Conservation (phyloP, 2,329 filamentous ascomycete species). For the Aspergillus alliaceus region DNA sequence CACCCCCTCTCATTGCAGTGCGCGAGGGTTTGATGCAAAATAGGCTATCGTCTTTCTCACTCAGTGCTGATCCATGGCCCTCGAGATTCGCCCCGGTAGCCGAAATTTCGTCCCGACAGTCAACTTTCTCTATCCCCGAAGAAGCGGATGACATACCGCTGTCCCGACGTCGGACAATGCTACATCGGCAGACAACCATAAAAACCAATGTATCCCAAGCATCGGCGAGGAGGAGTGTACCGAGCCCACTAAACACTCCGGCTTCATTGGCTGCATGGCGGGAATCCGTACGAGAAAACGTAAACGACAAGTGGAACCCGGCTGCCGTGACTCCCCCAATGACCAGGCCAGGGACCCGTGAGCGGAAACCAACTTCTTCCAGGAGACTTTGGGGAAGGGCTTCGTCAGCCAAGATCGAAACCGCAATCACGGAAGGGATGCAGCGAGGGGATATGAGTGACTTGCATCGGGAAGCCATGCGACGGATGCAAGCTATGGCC, state of each 20-base stretch:
- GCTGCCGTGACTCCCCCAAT: constrained; percentile 29
- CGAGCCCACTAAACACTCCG: constrained; percentile 36
- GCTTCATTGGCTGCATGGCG: constrained; percentile 67
- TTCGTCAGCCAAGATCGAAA: constrained; percentile 60
- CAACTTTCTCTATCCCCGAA: constrained; percentile 24
- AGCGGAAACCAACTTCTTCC: constrained; percentile 47
- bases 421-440: constrained; percentile 72
- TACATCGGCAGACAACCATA: constrained; percentile 55
- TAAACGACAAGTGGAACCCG: constrained; percentile 42
- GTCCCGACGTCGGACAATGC: constrained; percentile 63
- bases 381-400: constrained; percentile 59
- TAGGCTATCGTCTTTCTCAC: constrained; percentile 37
- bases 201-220: constrained; percentile 31
- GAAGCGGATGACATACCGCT: constrained; percentile 70
- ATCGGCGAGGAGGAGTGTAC: constrained; percentile 7
- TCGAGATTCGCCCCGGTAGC: constrained; percentile 27
- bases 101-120: constrained; percentile 14
- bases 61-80: constrained; percentile 32
- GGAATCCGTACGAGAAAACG: constrained; percentile 62
- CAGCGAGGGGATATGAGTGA: constrained; percentile 71
- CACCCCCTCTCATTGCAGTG: constrained; percentile 54
- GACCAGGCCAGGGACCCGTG: constrained; percentile 16
- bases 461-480: constrained; percentile 75
- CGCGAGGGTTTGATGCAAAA: constrained; percentile 53
- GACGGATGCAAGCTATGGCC: constrained; percentile 70